A percentile compares a stretch with the other conserved stretches of the same genome.
phyloP scores from a whole-genome alignment of 2,329 filamentous ascomycete species.

The Aspergillus sp. region DNA sequence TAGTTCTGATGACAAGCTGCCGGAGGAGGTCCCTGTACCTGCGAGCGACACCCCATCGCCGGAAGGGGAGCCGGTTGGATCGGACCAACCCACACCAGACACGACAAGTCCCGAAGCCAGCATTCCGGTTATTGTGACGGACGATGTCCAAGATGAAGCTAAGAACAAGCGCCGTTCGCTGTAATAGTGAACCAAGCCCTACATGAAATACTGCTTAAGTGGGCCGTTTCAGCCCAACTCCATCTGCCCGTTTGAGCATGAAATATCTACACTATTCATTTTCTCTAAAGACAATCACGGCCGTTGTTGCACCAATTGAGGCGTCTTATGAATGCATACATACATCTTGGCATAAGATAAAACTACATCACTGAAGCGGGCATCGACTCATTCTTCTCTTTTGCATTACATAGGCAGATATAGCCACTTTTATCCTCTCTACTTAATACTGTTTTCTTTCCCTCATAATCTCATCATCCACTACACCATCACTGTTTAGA shows the following conservation, averaged over 20 bases:
- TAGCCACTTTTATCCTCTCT: not conserved
- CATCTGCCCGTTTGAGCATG: not conserved
- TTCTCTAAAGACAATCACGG: not conserved
- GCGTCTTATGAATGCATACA: not conserved
- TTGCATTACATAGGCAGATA: not conserved
- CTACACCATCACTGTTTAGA: not conserved
- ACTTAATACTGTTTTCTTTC: not conserved
- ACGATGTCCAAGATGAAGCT: constrained; percentile 8
- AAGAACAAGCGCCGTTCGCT: constrained; percentile 2
- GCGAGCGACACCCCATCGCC: not conserved
- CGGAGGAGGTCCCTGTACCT: not conserved
- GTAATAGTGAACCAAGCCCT: not conserved
- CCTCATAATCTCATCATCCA: not conserved
- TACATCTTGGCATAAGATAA: not conserved
- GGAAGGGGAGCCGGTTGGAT: not conserved
- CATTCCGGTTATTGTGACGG: constrained; percentile 22
- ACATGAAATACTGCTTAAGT: not conserved
- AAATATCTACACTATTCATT: not conserved
- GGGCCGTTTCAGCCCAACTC: not conserved
- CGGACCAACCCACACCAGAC: not conserved
- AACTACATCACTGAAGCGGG: not conserved
- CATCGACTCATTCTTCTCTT: not conserved
- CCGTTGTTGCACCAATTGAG: not conserved
- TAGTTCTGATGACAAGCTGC: not conserved
- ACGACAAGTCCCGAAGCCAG: constrained; percentile 1